Evolutionary conservation across 2,329 filamentous ascomycete species (phyloP).

Genomic region (Seiridium unicorne): DNA sequence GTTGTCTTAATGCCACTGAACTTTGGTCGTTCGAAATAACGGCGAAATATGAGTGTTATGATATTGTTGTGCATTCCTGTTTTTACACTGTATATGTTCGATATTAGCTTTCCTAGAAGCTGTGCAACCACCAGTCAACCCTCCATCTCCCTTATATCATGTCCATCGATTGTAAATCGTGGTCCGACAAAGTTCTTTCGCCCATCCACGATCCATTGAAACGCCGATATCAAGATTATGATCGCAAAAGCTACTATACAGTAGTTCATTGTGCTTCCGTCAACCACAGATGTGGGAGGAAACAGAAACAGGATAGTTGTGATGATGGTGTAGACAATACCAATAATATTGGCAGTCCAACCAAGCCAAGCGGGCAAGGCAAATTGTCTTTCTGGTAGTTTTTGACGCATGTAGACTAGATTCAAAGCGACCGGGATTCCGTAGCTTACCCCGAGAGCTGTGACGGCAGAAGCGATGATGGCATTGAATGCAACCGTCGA

Average conservation of each 20-base stretch:
- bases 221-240: slow-evolving; percentile 42
- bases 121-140: too few relatives aligned
- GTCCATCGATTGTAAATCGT: slow-evolving; percentile 22
- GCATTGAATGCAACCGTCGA: slow-evolving; percentile 69
- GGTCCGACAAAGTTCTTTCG: slow-evolving; percentile 44
- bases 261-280: slow-evolving; percentile 66
- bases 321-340: slow-evolving; percentile 64
- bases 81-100: too few relatives aligned
- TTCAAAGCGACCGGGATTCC: slow-evolving; percentile 73
- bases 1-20: too few relatives aligned
- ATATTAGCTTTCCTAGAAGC: too few relatives aligned
- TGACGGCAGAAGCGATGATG: slow-evolving; percentile 68
- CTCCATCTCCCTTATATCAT: too few relatives aligned
- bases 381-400: slow-evolving; percentile 61
- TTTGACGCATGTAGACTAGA: slow-evolving; percentile 61
- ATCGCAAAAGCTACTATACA: slow-evolving; percentile 47
- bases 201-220: slow-evolving; percentile 43
- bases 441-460: slow-evolving; percentile 70
- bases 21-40: too few relatives aligned
- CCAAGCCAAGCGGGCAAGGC: slow-evolving; percentile 51
- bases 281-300: slow-evolving; percentile 65
- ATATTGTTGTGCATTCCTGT: too few relatives aligned
- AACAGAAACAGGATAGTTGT: slow-evolving; percentile 76
- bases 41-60: too few relatives aligned
- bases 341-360: slow-evolving; percentile 61